phyloP scores from a whole-genome alignment of 1,139 yeast genomes.

The Suhomyces chickasaworum region DNA sequence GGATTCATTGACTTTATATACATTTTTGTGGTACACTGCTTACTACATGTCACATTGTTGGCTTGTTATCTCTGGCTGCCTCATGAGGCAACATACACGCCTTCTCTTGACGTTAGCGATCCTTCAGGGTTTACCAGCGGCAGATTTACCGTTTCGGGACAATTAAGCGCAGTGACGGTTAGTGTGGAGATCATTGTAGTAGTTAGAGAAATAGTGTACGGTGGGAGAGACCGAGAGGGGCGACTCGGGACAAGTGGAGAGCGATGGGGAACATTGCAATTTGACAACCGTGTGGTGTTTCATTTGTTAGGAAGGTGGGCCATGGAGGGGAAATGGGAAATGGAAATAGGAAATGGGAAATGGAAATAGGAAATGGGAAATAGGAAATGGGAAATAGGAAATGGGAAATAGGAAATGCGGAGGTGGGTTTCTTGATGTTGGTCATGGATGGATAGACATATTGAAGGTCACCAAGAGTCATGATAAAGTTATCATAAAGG shows the following conservation, averaged over 20 bases:
- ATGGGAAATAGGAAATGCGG: no score
- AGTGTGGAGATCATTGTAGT: neutral
- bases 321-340: no score
- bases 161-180: conserved; percentile 7
- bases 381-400: no score
- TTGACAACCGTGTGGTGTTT: neutral
- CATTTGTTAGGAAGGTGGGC: neutral
- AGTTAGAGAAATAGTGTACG: conserved; percentile 4
- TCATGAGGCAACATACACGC: conserved; percentile 3
- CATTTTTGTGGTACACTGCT: neutral
- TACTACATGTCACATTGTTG: neutral
- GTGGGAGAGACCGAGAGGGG: conserved; percentile 8
- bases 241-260: neutral
- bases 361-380: no score
- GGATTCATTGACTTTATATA: neutral
- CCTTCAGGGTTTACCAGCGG: conserved; percentile 3
- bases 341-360: no score
- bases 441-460: no score
- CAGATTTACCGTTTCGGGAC: conserved; percentile 6
- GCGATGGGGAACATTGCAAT: neutral
- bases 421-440: no score
- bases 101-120: conserved; percentile 15
- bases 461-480: no score
- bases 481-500: no score
- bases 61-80: neutral